Conservation (phyloP, 2,329 filamentous ascomycete species). For the Nemania sp. region DNA sequence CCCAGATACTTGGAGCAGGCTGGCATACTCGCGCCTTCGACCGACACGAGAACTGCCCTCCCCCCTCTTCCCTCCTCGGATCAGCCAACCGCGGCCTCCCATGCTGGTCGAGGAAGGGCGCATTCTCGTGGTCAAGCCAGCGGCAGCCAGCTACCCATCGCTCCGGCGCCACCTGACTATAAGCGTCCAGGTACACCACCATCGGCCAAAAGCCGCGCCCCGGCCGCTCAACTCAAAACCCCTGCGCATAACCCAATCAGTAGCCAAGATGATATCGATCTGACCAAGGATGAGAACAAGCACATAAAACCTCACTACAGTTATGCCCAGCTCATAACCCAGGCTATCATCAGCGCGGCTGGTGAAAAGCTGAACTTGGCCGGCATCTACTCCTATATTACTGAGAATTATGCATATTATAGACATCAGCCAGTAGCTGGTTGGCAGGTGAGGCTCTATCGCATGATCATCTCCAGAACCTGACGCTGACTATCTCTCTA, state of each 20-base stretch:
- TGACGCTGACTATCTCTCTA: constrained; percentile 43
- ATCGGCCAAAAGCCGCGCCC: constrained; percentile 46
- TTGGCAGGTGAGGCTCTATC: constrained; percentile 74
- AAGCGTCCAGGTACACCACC: constrained; percentile 64
- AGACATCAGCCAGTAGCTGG: constrained; percentile 74
- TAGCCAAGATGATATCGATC: constrained; percentile 65
- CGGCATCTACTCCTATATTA: constrained; percentile 94
- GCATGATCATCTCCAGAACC: not conserved
- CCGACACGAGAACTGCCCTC: constrained; percentile 36
- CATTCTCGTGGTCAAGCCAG: constrained; percentile 34
- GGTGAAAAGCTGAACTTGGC: constrained; percentile 89
- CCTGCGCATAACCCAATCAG: constrained; percentile 44
- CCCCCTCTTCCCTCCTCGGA: constrained; percentile 36
- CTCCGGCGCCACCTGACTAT: constrained; percentile 63
- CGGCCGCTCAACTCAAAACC: constrained; percentile 43
- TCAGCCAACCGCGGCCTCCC: constrained; percentile 29
- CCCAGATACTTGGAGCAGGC: constrained; percentile 71
- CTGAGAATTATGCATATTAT: constrained; percentile 89
- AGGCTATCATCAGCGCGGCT: constrained; percentile 84
- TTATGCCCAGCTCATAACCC: constrained; percentile 95
- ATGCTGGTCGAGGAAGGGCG: constrained; percentile 28
- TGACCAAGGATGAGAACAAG: constrained; percentile 80
- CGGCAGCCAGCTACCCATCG: constrained; percentile 52
- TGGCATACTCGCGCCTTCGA: constrained; percentile 43
- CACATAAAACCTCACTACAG: constrained; percentile 95